A percentile compares a stretch with the other conserved stretches of the same genome.
Conservation (phyloP, 164 flowering plant genomes). For the Vitis rotundifolia region DNA sequence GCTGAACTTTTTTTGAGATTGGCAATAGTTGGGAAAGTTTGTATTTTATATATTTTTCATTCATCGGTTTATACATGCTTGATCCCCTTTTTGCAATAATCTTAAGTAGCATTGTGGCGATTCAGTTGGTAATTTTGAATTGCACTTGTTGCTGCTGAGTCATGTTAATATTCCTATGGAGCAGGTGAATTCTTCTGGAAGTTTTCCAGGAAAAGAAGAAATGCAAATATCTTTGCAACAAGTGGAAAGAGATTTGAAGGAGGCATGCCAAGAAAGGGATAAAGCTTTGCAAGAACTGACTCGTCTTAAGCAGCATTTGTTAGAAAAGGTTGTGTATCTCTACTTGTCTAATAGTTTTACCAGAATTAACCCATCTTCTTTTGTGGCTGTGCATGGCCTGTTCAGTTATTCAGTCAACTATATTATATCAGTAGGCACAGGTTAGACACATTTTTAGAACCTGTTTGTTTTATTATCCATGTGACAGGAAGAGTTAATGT, state of each 20-base stretch:
- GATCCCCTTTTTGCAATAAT: not conserved
- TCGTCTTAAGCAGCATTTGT: slow-evolving; percentile 92
- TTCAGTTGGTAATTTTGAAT: too few species aligned
- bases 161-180: slow-evolving; percentile 5
- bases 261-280: slow-evolving; percentile 65
- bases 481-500: not conserved
- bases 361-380: not conserved
- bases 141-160: not conserved
- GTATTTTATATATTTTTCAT: not conserved
- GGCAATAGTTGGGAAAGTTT: too few species aligned
- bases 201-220: slow-evolving; percentile 53
- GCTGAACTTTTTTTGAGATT: not conserved
- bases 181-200: slow-evolving; percentile 34
- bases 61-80: not conserved
- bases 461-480: not conserved
- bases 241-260: slow-evolving; percentile 66
- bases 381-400: not conserved
- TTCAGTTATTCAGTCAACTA: not conserved
- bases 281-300: slow-evolving; percentile 78
- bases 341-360: not conserved
- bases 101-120: not conserved
- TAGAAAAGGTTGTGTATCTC: slow-evolving; percentile 69
- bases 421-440: not conserved
- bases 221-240: slow-evolving; percentile 46
- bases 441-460: not conserved